Base-by-base conservation (phyloP, 139 green algal species). In the Tetradesmus obliquus region DNA sequence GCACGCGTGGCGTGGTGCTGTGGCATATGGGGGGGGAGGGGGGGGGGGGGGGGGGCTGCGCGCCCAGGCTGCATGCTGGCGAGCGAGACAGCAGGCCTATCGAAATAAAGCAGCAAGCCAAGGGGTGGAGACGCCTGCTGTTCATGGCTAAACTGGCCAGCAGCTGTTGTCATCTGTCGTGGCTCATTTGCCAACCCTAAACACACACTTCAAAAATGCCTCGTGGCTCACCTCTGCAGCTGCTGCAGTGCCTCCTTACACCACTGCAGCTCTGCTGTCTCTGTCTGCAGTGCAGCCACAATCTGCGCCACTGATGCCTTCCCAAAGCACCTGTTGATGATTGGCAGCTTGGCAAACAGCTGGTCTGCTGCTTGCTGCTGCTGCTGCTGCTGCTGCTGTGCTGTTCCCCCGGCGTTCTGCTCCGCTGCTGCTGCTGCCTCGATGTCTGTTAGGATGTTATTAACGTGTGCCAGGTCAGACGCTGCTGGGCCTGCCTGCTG, bases 311-410 rank as follows among this genome's bases (percentile, higher is more conserved):
- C 81, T 20, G 54, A 76, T 6, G 9, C 55, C 20, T 84, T 9
- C 19, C 91, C 91, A 58, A 95, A 95, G 87, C 91, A 89, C 15
- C 71, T 60, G 54, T 93, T 87, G 55, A 94, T 93, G 6, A 92
- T 60, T 10, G 93, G 93, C 82, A 94, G 89, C 82, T 82, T 90
- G 66, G 90, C 19, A 19, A 55, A 7, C 92, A 89, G 76, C 53
- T 69, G 54, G 19, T 32, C 82, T 53, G 53, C 54, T 13, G 55
- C 8, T 1, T 51, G 71, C 72, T 91, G 87, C 51, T 24, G n/a
- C 69, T 54, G 19, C 79, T 82, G 19, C 72, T 6, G 79, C 88
- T 60, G 88, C 58, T 81, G 60, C 58, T 24, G 17, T n/a, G 8
- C 66, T 51, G 17, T 60, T 3, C 5, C 86, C 32, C 32, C 32